Evolutionary conservation across 179 eudicot species (phyloP).

Genomic region (Patellifolia procumbens): DNA sequence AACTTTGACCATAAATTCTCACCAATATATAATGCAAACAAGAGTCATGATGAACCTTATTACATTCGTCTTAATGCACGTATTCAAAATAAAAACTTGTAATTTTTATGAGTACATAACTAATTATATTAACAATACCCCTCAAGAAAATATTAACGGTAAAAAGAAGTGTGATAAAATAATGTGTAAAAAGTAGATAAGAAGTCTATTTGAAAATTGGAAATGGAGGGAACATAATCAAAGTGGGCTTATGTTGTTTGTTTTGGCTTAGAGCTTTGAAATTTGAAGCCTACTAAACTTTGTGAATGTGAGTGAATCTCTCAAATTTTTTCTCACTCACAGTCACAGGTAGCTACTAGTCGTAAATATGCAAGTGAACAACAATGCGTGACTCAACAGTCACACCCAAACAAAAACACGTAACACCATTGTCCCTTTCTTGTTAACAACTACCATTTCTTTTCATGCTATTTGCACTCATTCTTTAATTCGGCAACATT

Average conservation of each 20-base stretch:
- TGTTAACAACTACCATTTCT: conserved; percentile 19
- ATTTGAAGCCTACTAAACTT: conserved; percentile 24
- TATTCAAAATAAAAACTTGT: no score
- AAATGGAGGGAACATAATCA: neutral
- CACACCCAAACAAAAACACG: conserved; percentile 35
- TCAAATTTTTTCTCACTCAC: neutral
- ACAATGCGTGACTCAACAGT: conserved; percentile 54
- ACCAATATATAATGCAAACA: no score
- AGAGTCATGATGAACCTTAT: no score
- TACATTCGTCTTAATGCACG: no score
- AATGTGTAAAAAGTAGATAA: no score
- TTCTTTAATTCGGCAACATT: neutral
- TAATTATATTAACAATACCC: no score
- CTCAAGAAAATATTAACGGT: no score
- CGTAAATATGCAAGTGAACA: conserved; percentile 33
- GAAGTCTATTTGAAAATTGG: no score
- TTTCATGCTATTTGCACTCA: conserved; percentile 21
- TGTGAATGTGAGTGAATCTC: conserved; percentile 4
- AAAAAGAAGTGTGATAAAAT: no score
- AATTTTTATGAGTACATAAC: no score
- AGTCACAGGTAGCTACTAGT: conserved; percentile 29
- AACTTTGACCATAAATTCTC: no score
- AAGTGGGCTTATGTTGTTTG: conserved; percentile 3
- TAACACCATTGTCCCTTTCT: conserved; percentile 27
- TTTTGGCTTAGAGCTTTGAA: conserved; percentile 16